Percentiles rank a stretch among this genome's conserved stretches.
Conservation (phyloP, 2,329 filamentous ascomycete species). For the Aspergillus eucalypticola region DNA sequence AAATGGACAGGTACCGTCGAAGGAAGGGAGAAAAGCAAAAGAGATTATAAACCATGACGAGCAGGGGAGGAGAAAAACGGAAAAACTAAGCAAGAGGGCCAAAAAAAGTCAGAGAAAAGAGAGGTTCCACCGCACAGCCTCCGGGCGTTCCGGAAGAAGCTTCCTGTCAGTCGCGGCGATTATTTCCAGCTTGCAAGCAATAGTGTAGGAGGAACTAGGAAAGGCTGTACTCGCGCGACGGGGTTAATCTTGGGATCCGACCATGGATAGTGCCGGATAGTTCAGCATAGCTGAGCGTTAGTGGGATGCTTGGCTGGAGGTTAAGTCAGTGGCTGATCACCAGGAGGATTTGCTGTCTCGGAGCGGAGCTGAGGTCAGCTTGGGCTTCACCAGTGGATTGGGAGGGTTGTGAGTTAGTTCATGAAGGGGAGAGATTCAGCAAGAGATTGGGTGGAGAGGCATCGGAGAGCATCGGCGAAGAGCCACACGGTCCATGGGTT, state of each 20-base stretch:
- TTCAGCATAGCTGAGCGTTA: conserved; percentile 1
- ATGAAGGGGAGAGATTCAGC: not conserved
- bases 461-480: not conserved
- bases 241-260: not conserved
- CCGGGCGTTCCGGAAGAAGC: conserved; percentile 20
- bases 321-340: conserved; percentile 1
- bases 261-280: conserved; percentile 2
- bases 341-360: not conserved
- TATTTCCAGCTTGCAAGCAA: not conserved
- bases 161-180: not conserved
- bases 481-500: not conserved
- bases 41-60: not conserved
- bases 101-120: not conserved
- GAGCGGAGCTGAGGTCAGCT: not conserved
- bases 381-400: not conserved
- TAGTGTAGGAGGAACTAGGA: not conserved
- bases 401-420: not conserved
- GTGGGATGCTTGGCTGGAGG: conserved; percentile 3
- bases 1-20: not conserved
- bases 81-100: not conserved
- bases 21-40: not conserved
- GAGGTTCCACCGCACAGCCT: conserved; percentile 25
- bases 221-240: not conserved
- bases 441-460: not conserved
- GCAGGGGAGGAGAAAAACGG: not conserved